Evolutionary conservation across 768 basidiomycete genomes (phyloP), one percentile per base, ranked within the genome.

Genomic region (Bullera alba): DNA sequence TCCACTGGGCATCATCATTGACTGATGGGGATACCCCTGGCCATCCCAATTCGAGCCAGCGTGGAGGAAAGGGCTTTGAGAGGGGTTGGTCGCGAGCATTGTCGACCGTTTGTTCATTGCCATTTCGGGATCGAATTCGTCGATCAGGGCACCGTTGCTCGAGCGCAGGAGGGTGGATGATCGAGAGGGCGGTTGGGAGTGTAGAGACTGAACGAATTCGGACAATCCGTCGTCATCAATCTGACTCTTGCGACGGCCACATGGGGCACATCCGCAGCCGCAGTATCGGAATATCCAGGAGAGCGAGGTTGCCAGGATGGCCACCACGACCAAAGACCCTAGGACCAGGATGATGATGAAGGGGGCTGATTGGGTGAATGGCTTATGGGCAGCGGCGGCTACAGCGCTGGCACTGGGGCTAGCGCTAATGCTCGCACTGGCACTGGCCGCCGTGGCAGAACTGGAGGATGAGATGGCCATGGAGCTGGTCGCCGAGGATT

Each of bases 271-370:
- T 32, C 44, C 47, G 17, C 46, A 28, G 15, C 29, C 29, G n/a
- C 56, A 50, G n/a, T 23, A 46, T 23, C 46, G 42, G 38, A 56
- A 10, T 29, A 58, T 16, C 57, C 57, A 58, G 5, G 59, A 61
- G 22, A 61, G 41, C 35, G 34, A 28, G 17, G 59, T 61, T 21
- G 59, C 59, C 19, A 61, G 28, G 1, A 53, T 19, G 12, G 51
- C 55, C 29, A 61, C 28, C 15, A 57, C 19, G 35, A 61, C 42
- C 12, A 61, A 46, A n/a, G 55, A 53, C 10, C 48, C 52, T 28
- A 61, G 50, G 29, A 57, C 42, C 28, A 50, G 35, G 23, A 61
- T 48, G 34, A 61, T 35, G 42, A 57, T 54, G 46, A 61, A 61
- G 3, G 48, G 45, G 0, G 50, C 44, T 4, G 56, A 54, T 28